Evolutionary conservation across 371 early-diverging fungal species (phyloP).

Genomic region (Zychaea mexicana): DNA sequence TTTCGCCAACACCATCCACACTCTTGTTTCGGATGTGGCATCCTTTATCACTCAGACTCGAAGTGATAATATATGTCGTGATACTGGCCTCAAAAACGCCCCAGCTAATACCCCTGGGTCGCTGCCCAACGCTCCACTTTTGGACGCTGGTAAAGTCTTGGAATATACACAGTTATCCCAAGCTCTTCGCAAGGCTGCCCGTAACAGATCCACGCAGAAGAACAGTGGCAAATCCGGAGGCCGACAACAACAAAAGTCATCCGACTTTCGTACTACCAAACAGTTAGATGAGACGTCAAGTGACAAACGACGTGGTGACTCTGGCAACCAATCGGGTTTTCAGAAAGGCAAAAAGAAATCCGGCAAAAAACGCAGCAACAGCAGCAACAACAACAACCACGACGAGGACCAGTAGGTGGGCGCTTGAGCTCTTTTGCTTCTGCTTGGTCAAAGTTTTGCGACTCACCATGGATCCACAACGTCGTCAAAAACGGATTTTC

Average conservation of each 20-base stretch:
- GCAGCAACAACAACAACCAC: neutral
- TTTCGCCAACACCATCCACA: neutral
- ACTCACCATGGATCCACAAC: neutral
- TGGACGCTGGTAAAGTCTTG: neutral
- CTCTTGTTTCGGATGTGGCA: neutral
- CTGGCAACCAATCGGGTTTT: neutral
- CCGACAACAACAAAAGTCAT: neutral
- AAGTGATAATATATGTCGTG: neutral
- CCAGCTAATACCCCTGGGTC: neutral
- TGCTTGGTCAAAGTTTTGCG: neutral
- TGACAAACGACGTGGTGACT: neutral
- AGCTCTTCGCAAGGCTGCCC: neutral
- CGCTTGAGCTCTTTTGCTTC: neutral
- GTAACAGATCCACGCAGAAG: neutral
- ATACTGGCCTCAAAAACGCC: neutral
- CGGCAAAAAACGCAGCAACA: neutral
- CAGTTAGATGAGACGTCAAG: neutral
- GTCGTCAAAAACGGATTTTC: neutral
- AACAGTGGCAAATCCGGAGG: neutral
- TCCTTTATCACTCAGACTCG: neutral
- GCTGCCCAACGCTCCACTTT: neutral
- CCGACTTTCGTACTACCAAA: neutral
- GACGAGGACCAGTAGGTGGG: neutral
- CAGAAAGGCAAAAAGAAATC: neutral
- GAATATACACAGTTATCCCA: neutral